phyloP scores from a whole-genome alignment of 192 early-diverging fungal genomes.

The Kickxella alabastrina region DNA sequence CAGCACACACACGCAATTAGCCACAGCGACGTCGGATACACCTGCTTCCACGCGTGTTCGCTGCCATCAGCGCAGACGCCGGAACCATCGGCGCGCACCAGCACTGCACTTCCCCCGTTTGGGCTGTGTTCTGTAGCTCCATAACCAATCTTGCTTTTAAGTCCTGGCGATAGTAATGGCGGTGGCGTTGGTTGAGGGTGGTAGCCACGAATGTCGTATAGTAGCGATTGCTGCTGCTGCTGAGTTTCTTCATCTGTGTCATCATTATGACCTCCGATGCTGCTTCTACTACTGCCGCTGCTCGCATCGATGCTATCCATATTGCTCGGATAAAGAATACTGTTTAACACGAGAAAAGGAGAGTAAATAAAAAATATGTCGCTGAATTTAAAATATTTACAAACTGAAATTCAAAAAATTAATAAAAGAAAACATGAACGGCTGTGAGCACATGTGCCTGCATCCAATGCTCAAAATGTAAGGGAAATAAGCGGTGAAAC shows the following conservation, averaged over 20 bases:
- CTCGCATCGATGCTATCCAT: neutral
- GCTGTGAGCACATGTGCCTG: no score
- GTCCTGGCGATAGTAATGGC: no score
- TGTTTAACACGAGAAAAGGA: no score
- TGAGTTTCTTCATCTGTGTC: neutral
- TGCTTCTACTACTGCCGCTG: neutral
- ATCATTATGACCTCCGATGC: neutral
- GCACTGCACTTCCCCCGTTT: slow-evolving; percentile 10
- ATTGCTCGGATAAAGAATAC: neutral
- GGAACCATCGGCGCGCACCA: slow-evolving; percentile 37
- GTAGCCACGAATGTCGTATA: neutral
- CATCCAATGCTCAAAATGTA: no score
- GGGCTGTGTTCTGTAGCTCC: no score
- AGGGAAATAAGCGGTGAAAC: no score
- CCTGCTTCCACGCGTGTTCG: slow-evolving; percentile 17
- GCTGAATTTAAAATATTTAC: no score
- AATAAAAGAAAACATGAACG: no score
- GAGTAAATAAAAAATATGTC: no score
- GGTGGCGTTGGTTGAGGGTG: slow-evolving; percentile 7
- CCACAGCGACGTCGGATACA: slow-evolving; percentile 18
- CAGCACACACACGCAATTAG: slow-evolving; percentile 16
- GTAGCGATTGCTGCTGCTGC: neutral
- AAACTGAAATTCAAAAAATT: no score
- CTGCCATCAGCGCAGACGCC: slow-evolving; percentile 24
- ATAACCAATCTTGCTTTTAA: no score